A percentile compares a stretch with the other conserved stretches of the same genome.
Evolutionary conservation across 805 yeast genomes (phyloP).

Genomic region (Yarrowia bubula): DNA sequence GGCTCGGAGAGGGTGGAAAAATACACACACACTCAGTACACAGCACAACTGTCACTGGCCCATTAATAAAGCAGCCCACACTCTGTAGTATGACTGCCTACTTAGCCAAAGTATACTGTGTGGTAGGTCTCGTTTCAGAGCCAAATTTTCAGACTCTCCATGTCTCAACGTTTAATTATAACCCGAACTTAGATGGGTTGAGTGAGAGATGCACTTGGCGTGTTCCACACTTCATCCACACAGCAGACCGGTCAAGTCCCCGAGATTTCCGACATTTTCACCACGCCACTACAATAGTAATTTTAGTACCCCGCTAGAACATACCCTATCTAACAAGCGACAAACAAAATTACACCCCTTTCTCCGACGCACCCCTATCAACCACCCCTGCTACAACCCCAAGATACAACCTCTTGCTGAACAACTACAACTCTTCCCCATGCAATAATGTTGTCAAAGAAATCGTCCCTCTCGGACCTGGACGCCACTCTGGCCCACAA

Average conservation of each 20-base stretch:
- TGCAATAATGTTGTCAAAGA: slow-evolving; percentile 21
- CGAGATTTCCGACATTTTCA: background rate
- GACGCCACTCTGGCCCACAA: slow-evolving; percentile 21
- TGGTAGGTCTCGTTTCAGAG: background rate
- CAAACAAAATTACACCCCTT: background rate
- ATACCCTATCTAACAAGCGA: background rate
- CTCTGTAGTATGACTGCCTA: no score
- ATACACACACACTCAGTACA: no score
- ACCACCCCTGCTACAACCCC: background rate
- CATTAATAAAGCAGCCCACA: no score
- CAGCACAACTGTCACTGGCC: no score
- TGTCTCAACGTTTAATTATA: slow-evolving; percentile 25
- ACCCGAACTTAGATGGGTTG: background rate
- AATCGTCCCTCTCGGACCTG: slow-evolving; percentile 21
- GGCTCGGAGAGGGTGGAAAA: no score
- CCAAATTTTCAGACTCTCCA: background rate
- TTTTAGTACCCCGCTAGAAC: background rate
- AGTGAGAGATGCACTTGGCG: slow-evolving; percentile 1
- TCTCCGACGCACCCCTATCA: slow-evolving; percentile 4
- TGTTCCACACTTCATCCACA: slow-evolving; percentile 14
- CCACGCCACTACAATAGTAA: background rate
- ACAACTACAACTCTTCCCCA: background rate
- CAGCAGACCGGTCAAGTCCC: background rate
- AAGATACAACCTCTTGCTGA: background rate
- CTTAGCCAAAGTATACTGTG: background rate